These are phyloP conservation scores for Oryza brachyantha DNA, from an alignment of 176 grass and related monocot genomes.

Conservation along the genomic window DNA sequence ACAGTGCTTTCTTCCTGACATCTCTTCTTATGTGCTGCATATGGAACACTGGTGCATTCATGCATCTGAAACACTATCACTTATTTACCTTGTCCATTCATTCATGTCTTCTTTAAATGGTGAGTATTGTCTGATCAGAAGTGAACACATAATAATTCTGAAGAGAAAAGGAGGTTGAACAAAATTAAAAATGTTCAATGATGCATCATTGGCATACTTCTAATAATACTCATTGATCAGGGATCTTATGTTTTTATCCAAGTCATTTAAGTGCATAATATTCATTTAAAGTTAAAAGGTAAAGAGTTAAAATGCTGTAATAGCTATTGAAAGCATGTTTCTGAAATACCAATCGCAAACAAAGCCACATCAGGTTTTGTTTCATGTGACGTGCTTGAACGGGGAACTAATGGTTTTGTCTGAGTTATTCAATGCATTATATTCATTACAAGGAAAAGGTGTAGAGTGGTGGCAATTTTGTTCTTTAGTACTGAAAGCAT, in stretches of 20 bases:
- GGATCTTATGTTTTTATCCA: neutral
- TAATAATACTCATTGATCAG: neutral
- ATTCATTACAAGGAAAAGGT: neutral
- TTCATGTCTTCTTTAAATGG: neutral
- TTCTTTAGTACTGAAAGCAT: neutral
- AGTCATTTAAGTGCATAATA: neutral
- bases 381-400: neutral
- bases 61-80: neutral
- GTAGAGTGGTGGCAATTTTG: neutral
- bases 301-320: neutral
- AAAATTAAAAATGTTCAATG: slow-evolving; percentile 2
- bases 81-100: neutral
- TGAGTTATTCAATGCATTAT: neutral
- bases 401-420: neutral
- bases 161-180: neutral
- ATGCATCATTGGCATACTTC: neutral
- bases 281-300: neutral
- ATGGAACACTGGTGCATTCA: neutral
- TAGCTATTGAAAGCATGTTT: neutral
- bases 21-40: slow-evolving; percentile 1
- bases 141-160: neutral
- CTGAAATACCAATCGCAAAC: neutral
- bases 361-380: neutral
- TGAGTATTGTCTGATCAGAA: neutral
- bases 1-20: neutral